These are phyloP conservation scores for Gastrolobium bilobum DNA, from an alignment of 306 rosid genomes.

Conservation along the genomic window DNA sequence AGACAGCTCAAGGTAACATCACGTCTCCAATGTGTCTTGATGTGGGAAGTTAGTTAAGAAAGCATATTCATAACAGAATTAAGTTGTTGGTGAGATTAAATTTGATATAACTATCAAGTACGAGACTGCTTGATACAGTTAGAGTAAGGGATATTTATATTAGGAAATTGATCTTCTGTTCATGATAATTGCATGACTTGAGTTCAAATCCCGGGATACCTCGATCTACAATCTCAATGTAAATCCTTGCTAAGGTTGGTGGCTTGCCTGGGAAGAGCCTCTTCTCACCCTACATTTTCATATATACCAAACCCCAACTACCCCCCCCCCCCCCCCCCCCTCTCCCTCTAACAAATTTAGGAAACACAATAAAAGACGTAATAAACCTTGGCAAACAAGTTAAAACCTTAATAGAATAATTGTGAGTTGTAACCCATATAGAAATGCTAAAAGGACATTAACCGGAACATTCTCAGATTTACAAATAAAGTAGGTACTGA, in stretches of 20 bases:
- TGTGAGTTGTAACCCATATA: neutral
- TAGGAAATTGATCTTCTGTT: slow-evolving; percentile 10
- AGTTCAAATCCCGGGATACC: slow-evolving; percentile 30
- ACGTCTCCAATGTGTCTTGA: slow-evolving; percentile 32
- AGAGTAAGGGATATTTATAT: neutral
- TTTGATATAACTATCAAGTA: slow-evolving; percentile 24
- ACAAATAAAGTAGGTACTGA: neutral
- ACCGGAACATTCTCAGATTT: neutral
- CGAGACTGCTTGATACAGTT: slow-evolving; percentile 23
- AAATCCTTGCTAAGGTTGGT: neutral
- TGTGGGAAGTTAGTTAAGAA: slow-evolving; percentile 27
- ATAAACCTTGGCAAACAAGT: slow-evolving; percentile 13
- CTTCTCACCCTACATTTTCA: neutral
- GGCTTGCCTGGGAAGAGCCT: neutral
- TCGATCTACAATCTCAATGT: neutral
- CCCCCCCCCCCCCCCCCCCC: no score
- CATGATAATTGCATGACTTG: slow-evolving; percentile 13
- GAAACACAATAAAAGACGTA: neutral
- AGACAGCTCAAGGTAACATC: slow-evolving; percentile 79
- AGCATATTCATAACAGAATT: slow-evolving; percentile 13
- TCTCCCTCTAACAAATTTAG: neutral
- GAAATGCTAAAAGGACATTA: slow-evolving; percentile 26
- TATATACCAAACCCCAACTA: no score
- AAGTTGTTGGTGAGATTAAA: slow-evolving; percentile 24
- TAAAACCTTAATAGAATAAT: slow-evolving; percentile 20